Evolutionary conservation across 139 green algal species (phyloP).

Genomic region (Ettlia oleoabundans): DNA sequence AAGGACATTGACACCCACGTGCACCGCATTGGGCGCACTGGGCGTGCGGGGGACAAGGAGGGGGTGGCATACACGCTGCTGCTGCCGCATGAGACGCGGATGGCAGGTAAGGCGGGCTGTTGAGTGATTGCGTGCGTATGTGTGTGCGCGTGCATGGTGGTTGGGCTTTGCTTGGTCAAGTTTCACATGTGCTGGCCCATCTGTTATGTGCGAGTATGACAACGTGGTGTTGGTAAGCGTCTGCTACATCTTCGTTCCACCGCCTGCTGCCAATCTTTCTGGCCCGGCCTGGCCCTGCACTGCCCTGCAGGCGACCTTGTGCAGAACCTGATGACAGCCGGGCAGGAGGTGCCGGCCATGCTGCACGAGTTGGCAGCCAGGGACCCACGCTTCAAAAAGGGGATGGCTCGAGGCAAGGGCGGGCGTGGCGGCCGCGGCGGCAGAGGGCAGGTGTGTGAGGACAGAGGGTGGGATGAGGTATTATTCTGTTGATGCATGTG

Average conservation of each 20-base stretch:
- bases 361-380: conserved; percentile 78
- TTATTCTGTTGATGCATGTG: too few species aligned
- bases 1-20: conserved; percentile 90
- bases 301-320: conserved; percentile 69
- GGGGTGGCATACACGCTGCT: conserved; percentile 88
- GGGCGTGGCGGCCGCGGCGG: conserved; percentile 19
- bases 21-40: conserved; percentile 94
- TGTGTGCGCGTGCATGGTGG: too few species aligned
- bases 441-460: conserved; percentile 3
- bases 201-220: too few species aligned
- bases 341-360: conserved; percentile 74
- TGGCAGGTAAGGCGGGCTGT: neutral
- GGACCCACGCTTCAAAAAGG: conserved; percentile 42
- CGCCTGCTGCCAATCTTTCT: too few species aligned
- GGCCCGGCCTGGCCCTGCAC: too few species aligned
- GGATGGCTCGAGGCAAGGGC: conserved; percentile 22
- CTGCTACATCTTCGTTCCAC: too few species aligned
- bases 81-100: conserved; percentile 66
- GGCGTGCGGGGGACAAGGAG: conserved; percentile 93
- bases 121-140: neutral
- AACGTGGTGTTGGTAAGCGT: too few species aligned
- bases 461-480: too few species aligned
- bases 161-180: too few species aligned
- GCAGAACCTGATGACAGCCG: conserved; percentile 67
- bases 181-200: too few species aligned